Percentiles rank a stretch among this genome's conserved stretches.
Conservation (phyloP, 352 stramenopile species). For the Globisporangium cystogenes region DNA sequence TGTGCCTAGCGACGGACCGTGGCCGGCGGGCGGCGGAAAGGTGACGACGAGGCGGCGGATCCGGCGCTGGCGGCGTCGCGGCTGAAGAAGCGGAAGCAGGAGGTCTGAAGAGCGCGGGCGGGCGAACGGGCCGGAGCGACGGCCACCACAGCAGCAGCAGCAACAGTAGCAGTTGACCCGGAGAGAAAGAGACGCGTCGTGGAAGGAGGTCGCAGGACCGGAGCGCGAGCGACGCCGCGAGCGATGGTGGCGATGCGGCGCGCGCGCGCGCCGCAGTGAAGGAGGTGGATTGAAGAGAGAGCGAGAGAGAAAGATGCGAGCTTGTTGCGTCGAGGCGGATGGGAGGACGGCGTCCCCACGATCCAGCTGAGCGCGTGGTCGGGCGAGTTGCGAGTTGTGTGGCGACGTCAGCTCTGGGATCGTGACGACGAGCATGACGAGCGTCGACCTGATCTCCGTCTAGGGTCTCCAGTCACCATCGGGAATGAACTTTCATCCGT, state of each 20-base stretch:
- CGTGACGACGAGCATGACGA: too few species aligned
- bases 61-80: constrained; percentile 28
- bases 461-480: too few species aligned
- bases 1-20: constrained; percentile 82
- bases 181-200: not conserved
- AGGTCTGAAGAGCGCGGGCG: constrained; percentile 24
- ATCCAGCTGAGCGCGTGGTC: too few species aligned
- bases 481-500: too few species aligned
- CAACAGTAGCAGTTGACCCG: constrained; percentile 8
- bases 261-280: constrained; percentile 14
- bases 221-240: not conserved
- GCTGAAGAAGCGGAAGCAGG: constrained; percentile 79
- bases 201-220: not conserved
- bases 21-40: constrained; percentile 64
- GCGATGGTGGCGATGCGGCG: constrained; percentile 4
- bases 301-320: constrained; percentile 3
- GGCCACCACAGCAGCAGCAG: not conserved
- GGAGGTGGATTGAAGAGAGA: constrained; percentile 11
- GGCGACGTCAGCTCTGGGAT: too few species aligned
- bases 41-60: constrained; percentile 40
- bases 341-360: too few species aligned
- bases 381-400: too few species aligned
- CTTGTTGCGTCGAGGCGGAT: not conserved
- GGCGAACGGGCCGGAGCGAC: constrained; percentile 1
- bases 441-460: too few species aligned